Percentiles rank a stretch among this genome's conserved stretches.
These are phyloP conservation scores for Ceratocystis papillata DNA, from an alignment of 2,329 filamentous ascomycete species.

Conservation along the genomic window DNA sequence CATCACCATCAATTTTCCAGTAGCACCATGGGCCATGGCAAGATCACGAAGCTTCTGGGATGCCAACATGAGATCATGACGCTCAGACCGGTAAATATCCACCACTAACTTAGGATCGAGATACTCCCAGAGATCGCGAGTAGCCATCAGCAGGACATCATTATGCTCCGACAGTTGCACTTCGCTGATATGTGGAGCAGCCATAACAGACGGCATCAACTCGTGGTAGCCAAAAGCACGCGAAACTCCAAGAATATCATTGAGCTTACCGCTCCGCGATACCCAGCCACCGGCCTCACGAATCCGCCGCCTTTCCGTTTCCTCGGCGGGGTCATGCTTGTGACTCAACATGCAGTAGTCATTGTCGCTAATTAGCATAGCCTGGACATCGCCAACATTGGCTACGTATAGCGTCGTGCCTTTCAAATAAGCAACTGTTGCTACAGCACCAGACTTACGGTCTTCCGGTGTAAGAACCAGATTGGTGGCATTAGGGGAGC, in stretches of 20 bases:
- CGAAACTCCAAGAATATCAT: constrained; percentile 83
- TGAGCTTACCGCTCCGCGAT: constrained; percentile 84
- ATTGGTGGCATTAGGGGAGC: constrained; percentile 59
- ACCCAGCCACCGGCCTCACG: constrained; percentile 93
- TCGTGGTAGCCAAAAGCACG: constrained; percentile 91
- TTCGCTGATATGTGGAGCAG: constrained; percentile 72
- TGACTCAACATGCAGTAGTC: constrained; percentile 71
- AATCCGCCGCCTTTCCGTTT: constrained; percentile 73
- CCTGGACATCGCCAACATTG: constrained; percentile 91
- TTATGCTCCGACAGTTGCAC: constrained; percentile 75
- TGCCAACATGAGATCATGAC: constrained; percentile 83
- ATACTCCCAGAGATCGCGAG: constrained; percentile 90
- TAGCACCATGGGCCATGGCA: constrained; percentile 89
- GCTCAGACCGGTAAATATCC: constrained; percentile 78
- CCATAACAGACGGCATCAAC: constrained; percentile 84
- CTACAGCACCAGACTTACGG: constrained; percentile 78
- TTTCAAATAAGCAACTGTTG: constrained; percentile 81
- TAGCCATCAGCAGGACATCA: constrained; percentile 86
- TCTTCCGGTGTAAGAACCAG: constrained; percentile 81
- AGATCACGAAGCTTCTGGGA: constrained; percentile 90
- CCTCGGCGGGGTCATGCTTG: constrained; percentile 88
- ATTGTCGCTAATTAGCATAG: constrained; percentile 86
- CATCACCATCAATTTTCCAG: constrained; percentile 97
- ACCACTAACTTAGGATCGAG: constrained; percentile 81
- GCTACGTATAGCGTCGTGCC: constrained; percentile 86